A percentile compares a stretch with the other conserved stretches of the same genome.
phyloP scores from a whole-genome alignment of 768 basidiomycete genomes.

The Suillus subalutaceus region DNA sequence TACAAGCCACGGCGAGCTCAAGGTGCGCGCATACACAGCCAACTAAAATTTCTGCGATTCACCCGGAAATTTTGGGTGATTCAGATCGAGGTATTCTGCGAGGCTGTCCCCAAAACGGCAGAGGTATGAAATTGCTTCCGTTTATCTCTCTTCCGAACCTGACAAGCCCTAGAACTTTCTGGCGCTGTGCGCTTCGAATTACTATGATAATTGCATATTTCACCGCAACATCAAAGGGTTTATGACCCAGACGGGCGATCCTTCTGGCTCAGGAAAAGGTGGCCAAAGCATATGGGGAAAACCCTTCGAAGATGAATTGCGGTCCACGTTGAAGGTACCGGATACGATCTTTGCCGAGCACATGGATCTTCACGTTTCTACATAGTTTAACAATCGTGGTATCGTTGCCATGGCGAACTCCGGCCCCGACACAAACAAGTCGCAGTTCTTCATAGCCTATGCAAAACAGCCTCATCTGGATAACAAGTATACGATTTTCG shows the following conservation, averaged over 20 bases:
- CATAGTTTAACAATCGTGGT: conserved; percentile 91
- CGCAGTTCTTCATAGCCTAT: conserved; percentile 88
- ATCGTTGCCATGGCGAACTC: conserved; percentile 98
- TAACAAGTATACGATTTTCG: conserved; percentile 92
- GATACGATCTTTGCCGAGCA: background rate
- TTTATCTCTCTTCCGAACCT: background rate
- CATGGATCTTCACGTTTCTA: background rate
- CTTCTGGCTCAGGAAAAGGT: conserved; percentile 88
- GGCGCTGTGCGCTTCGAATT: conserved; percentile 87
- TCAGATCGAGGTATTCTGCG: conserved; percentile 96
- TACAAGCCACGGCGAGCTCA: conserved; percentile 93
- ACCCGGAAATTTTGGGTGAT: conserved; percentile 7
- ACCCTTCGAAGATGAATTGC: conserved; percentile 89
- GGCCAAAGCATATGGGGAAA: conserved; percentile 97
- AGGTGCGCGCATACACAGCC: conserved; percentile 52
- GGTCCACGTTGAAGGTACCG: conserved; percentile 89
- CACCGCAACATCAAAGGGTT: conserved; percentile 96
- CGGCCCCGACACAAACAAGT: conserved; percentile 92
- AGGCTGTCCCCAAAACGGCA: conserved; percentile 92
- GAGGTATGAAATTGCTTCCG: conserved; percentile 57
- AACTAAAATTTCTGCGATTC: background rate
- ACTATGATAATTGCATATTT: conserved; percentile 84
- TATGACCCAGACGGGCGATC: conserved; percentile 95
- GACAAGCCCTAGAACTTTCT: conserved; percentile 78
- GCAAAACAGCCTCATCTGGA: conserved; percentile 94